phyloP scores from a whole-genome alignment of 1,284 basidiomycete species.

The Austropuccinia psidii region DNA sequence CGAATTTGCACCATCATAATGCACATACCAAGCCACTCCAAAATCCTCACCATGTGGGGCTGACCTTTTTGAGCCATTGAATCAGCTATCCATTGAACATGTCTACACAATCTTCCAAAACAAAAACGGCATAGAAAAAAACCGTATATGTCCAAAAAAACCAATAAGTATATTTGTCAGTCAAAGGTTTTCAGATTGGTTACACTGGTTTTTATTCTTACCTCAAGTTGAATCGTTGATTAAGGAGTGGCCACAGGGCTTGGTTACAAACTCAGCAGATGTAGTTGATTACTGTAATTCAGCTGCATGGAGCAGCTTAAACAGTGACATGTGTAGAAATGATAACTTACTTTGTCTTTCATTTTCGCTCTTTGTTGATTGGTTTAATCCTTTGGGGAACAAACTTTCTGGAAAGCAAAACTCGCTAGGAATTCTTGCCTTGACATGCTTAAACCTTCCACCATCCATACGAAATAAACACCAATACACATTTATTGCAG shows the following conservation, averaged over 20 bases:
- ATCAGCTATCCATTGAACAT: background rate
- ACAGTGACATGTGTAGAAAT: too few species aligned
- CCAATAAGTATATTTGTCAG: background rate
- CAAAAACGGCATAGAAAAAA: background rate
- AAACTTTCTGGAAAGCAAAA: background rate
- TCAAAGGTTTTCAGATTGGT: background rate
- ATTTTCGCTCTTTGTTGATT: constrained; percentile 18
- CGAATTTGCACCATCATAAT: background rate
- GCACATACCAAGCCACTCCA: background rate
- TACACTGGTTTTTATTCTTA: background rate
- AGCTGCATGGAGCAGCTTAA: too few species aligned
- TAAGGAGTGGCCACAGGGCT: background rate
- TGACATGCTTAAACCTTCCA: background rate
- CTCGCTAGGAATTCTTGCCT: background rate
- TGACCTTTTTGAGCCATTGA: background rate
- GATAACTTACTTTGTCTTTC: background rate
- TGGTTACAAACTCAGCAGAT: too few species aligned
- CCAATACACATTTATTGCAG: constrained; percentile 1
- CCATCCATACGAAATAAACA: background rate
- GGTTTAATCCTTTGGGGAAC: constrained; percentile 30
- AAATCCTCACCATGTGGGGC: background rate
- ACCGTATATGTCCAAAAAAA: too few species aligned
- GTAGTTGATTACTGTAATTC: too few species aligned
- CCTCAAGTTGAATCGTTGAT: background rate
- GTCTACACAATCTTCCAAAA: too few species aligned